These are phyloP conservation scores for Sclerotinia borealis DNA, from an alignment of 2,329 filamentous ascomycete species.

Conservation along the genomic window DNA sequence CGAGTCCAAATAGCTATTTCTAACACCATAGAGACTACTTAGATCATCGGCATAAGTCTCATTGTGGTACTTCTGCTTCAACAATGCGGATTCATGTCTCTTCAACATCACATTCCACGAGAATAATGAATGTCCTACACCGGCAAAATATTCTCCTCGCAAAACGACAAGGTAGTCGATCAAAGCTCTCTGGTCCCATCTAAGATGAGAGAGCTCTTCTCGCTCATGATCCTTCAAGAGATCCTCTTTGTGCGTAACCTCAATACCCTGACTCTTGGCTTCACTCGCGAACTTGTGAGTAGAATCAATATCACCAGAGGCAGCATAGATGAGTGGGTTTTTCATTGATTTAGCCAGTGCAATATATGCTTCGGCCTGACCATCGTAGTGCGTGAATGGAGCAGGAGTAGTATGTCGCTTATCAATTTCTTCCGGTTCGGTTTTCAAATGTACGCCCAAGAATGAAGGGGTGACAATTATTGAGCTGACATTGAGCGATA, in stretches of 20 bases:
- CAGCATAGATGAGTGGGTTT: conserved; percentile 37
- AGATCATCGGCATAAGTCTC: conserved; percentile 9
- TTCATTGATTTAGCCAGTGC: conserved; percentile 30
- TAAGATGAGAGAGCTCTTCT: conserved; percentile 33
- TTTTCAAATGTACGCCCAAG: conserved; percentile 32
- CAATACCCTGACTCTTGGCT: conserved; percentile 33
- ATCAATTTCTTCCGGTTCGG: conserved; percentile 21
- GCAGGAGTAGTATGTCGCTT: conserved; percentile 30
- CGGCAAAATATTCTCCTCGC: conserved; percentile 38
- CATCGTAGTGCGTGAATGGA: conserved; percentile 29
- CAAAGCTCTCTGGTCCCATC: conserved; percentile 43
- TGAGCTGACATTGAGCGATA: conserved; percentile 11
- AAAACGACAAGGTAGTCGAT: conserved; percentile 46
- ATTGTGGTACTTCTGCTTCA: conserved; percentile 7
- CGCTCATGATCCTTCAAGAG: conserved; percentile 35
- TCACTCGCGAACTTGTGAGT: conserved; percentile 34
- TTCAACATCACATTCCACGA: conserved; percentile 41
- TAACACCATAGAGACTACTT: conserved; percentile 11
- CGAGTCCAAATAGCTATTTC: conserved; percentile 9
- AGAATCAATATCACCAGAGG: conserved; percentile 37
- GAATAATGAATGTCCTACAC: conserved; percentile 41
- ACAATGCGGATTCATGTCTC: conserved; percentile 19
- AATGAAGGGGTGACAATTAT: conserved; percentile 15
- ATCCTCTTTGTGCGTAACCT: conserved; percentile 39
- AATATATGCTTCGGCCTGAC: conserved; percentile 36